These are phyloP conservation scores for Colletotrichum sp. DNA, from an alignment of 2,329 filamentous ascomycete genomes.

Conservation along the genomic window DNA sequence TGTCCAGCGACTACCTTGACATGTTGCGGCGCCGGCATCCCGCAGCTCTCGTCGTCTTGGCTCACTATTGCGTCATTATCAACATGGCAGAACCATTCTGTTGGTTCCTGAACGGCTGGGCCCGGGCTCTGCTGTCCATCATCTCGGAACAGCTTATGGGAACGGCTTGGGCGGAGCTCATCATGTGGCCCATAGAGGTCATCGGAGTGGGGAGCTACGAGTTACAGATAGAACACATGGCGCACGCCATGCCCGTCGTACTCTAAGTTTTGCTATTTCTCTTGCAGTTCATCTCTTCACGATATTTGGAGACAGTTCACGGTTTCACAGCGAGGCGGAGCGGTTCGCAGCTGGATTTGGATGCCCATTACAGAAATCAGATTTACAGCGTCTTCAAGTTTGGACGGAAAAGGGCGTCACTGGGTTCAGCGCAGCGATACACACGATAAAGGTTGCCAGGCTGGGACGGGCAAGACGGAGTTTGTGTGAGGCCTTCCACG, in stretches of 20 bases:
- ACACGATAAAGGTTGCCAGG: background rate
- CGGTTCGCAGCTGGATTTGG: background rate
- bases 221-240: background rate
- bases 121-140: background rate
- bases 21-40: constrained; percentile 24
- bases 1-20: constrained; percentile 25
- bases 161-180: constrained; percentile 4
- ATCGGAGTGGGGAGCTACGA: constrained; percentile 2
- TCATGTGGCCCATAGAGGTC: constrained; percentile 6
- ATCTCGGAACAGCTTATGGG: constrained; percentile 7
- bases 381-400: background rate
- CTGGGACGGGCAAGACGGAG: background rate
- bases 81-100: constrained; percentile 22
- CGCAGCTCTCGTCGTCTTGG: constrained; percentile 23
- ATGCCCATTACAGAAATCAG: background rate
- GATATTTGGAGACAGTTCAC: background rate
- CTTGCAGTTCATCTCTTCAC: background rate
- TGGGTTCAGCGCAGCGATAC: background rate
- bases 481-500: background rate
- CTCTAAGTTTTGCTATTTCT: background rate
- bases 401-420: background rate
- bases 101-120: constrained; percentile 24
- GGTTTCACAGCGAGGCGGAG: background rate
- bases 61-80: constrained; percentile 28
- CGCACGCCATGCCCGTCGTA: background rate